Conservation (phyloP, 192 early-diverging fungal genomes). For the Ambispora gerdemannii region DNA sequence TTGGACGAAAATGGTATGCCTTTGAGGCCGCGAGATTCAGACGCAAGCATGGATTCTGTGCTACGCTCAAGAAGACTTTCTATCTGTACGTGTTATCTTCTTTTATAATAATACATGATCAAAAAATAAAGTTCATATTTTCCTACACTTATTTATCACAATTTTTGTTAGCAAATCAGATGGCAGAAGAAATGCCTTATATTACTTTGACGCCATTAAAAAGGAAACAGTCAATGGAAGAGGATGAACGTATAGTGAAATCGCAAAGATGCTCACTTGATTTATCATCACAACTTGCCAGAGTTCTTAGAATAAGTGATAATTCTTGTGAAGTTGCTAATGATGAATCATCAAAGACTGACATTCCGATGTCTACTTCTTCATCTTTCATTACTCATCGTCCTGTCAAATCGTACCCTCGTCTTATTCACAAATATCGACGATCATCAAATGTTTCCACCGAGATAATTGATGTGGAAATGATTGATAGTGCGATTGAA, state of each 20-base stretch:
- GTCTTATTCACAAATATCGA: no score
- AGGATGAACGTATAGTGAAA: constrained; percentile 10
- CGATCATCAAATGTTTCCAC: no score
- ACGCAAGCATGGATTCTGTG: neutral
- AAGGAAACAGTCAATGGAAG: constrained; percentile 13
- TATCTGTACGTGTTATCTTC: neutral
- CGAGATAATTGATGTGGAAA: no score
- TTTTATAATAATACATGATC: neutral
- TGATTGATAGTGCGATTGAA: no score
- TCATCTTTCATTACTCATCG: constrained; percentile 1
- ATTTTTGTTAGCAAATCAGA: neutral
- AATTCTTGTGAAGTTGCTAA: no score
- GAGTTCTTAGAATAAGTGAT: no score
- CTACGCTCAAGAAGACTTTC: no score
- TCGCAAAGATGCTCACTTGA: constrained; percentile 2
- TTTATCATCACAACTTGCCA: constrained; percentile 1
- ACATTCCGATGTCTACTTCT: neutral
- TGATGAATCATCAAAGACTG: neutral
- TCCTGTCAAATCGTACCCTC: neutral
- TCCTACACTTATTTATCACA: no score
- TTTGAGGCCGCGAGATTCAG: neutral
- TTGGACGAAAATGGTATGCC: constrained; percentile 13
- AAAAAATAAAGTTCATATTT: no score
- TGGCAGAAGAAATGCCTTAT: neutral
- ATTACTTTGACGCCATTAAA: constrained; percentile 1